These are phyloP conservation scores for Agaricus bisporus DNA, from an alignment of 768 basidiomycete genomes.

Conservation along the genomic window DNA sequence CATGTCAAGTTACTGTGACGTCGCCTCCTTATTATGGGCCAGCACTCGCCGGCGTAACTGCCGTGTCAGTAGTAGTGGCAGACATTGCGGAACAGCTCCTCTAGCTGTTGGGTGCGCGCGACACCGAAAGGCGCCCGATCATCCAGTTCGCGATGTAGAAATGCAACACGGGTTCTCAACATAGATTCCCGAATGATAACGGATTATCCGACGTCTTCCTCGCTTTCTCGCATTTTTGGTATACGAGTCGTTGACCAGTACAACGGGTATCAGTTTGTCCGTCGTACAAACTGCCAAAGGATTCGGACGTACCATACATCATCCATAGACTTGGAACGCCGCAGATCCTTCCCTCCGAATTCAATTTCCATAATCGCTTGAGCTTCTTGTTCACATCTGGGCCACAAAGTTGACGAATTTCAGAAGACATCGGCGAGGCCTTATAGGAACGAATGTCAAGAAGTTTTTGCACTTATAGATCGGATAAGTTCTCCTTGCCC, in stretches of 20 bases:
- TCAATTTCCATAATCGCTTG: slow-evolving; percentile 53
- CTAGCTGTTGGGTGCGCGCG: too few species aligned
- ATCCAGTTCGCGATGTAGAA: too few species aligned
- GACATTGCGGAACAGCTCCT: too few species aligned
- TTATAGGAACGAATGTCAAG: not conserved
- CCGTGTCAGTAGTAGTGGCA: too few species aligned
- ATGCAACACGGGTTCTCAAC: too few species aligned
- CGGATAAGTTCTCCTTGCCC: slow-evolving; percentile 44
- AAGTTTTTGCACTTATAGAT: not conserved
- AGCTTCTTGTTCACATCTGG: slow-evolving; percentile 38
- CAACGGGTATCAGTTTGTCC: not conserved
- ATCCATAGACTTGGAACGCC: slow-evolving; percentile 55
- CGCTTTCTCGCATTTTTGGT: too few species aligned
- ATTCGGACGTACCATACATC: slow-evolving; percentile 33
- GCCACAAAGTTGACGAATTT: slow-evolving; percentile 38
- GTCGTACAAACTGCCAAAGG: not conserved
- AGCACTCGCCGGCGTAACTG: too few species aligned
- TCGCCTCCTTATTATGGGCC: too few species aligned
- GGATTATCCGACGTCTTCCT: too few species aligned
- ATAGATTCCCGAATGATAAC: too few species aligned
- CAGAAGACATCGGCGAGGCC: slow-evolving; percentile 41
- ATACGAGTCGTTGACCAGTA: slow-evolving; percentile 31
- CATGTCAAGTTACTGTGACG: too few species aligned
- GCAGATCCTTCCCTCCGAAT: slow-evolving; percentile 57
- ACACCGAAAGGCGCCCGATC: too few species aligned